phyloP scores from a whole-genome alignment of 306 rosid species.

The Cicer bijugum region DNA sequence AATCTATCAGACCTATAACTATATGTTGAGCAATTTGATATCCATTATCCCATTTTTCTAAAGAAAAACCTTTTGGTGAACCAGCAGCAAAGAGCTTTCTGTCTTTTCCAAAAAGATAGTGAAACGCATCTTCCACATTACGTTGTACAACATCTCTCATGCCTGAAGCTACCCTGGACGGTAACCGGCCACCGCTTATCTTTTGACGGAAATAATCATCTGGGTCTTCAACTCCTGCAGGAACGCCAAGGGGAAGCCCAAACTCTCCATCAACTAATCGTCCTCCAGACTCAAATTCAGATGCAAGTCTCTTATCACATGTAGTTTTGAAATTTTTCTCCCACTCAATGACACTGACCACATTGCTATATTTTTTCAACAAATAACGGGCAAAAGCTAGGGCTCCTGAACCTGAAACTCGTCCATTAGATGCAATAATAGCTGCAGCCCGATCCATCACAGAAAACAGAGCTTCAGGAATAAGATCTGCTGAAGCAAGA shows the following conservation, averaged over 20 bases:
- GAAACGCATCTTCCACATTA: constrained; percentile 68
- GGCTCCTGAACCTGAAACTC: constrained; percentile 70
- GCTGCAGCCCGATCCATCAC: constrained; percentile 67
- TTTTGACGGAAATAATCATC: constrained; percentile 91
- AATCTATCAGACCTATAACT: constrained; percentile 74
- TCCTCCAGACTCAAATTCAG: constrained; percentile 86
- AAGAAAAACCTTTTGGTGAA: constrained; percentile 59
- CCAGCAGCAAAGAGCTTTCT: constrained; percentile 66
- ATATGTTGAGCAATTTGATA: constrained; percentile 80
- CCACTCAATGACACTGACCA: constrained; percentile 77
- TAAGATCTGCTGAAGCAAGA: constrained; percentile 73
- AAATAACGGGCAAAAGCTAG: constrained; percentile 69
- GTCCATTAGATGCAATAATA: constrained; percentile 71
- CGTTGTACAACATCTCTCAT: constrained; percentile 88
- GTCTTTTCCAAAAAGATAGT: constrained; percentile 67
- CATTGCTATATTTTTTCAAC: constrained; percentile 67
- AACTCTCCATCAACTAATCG: constrained; percentile 71
- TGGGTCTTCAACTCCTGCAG: constrained; percentile 86
- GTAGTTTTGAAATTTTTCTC: constrained; percentile 77
- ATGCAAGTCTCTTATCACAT: constrained; percentile 74
- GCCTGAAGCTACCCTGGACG: constrained; percentile 71
- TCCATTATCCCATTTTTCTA: constrained; percentile 85
- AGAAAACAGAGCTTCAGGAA: constrained; percentile 77
- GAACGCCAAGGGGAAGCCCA: constrained; percentile 83
- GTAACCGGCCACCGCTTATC: constrained; percentile 75